These are phyloP conservation scores for Schizochytrium sp. DNA, from an alignment of 108 stramenopile species.

Conservation along the genomic window DNA sequence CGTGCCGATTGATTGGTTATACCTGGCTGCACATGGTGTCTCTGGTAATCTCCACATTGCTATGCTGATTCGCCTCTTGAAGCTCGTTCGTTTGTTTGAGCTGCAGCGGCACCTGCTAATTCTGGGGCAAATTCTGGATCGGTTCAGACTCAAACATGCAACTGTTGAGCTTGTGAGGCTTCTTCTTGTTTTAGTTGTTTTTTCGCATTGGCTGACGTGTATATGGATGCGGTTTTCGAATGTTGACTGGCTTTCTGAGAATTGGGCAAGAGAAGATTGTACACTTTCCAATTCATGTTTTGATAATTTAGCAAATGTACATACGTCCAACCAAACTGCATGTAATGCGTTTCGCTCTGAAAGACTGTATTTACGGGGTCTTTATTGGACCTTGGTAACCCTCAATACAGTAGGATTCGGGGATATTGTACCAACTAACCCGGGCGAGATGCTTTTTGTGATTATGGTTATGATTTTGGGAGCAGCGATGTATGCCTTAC, in stretches of 20 bases:
- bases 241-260: neutral
- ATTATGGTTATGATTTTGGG: slow-evolving; percentile 40
- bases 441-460: neutral
- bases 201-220: slow-evolving; percentile 52
- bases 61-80: neutral
- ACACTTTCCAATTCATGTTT: slow-evolving; percentile 16
- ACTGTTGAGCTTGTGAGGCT: neutral
- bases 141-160: neutral
- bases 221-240: slow-evolving; percentile 26
- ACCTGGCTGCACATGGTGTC: slow-evolving; percentile 19
- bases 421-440: neutral
- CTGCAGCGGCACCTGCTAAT: neutral
- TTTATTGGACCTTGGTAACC: slow-evolving; percentile 47
- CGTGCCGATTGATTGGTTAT: slow-evolving; percentile 42
- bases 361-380: neutral
- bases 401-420: slow-evolving; percentile 50
- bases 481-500: slow-evolving; percentile 42
- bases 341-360: neutral
- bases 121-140: slow-evolving; percentile 5
- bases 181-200: neutral
- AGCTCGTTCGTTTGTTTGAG: slow-evolving; percentile 33
- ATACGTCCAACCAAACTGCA: neutral
- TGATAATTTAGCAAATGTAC: neutral
- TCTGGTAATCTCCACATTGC: neutral
- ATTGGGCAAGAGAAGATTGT: slow-evolving; percentile 2